Base-by-base conservation (phyloP, 202 grass and related monocot species). In the Bolboschoenoplectus hybrid region DNA sequence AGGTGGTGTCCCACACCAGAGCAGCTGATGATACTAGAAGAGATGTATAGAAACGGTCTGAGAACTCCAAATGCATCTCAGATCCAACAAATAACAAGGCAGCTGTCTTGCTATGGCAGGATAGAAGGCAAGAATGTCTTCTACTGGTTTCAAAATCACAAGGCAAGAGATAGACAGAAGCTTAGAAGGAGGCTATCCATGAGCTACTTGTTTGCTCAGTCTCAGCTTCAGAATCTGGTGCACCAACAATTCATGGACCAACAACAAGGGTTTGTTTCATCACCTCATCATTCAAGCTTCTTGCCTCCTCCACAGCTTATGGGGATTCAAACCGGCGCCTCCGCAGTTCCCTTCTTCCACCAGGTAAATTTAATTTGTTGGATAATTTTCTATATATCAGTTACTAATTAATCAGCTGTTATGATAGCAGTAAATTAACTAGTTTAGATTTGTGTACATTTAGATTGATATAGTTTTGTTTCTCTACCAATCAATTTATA, bases 91-190 rank as follows among this genome's bases (percentile, higher is more conserved):
- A 98, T 98, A 86, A 94, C 96, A 66, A 91, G 91, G 5, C 93
- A 95, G 58, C 86, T 98, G 2, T 86, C 93, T 36, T 32, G 35
- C 35, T 98, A 95, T 84, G 96, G 96, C 8, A 89, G 93, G 67
- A 98, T 98, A 76, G 93, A 98, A 50, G 96, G 96, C 41, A 98
- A 98, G 90, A 98, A 98, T 84, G 96, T 98, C 65, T 98, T 98
- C 87, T 98, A 98, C 90, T 98, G 96, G 96, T 98, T 98, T 87
- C 96, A 98, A 87, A 98, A 98, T 82, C 96, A 98, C 90, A 95
- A 94, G 87, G 93, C 96, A 2, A 87, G 96, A 1, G 96, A 98
- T 61, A 88, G 96, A 43, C 96, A 98, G 93, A 95, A 95, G 87
- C 93, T 98, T 9, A 85, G 96, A 35, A 90, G 96, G 79, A 39